Evolutionary conservation across 2,329 filamentous ascomycete species (phyloP).

Genomic region (Podosphaera xanthii): DNA sequence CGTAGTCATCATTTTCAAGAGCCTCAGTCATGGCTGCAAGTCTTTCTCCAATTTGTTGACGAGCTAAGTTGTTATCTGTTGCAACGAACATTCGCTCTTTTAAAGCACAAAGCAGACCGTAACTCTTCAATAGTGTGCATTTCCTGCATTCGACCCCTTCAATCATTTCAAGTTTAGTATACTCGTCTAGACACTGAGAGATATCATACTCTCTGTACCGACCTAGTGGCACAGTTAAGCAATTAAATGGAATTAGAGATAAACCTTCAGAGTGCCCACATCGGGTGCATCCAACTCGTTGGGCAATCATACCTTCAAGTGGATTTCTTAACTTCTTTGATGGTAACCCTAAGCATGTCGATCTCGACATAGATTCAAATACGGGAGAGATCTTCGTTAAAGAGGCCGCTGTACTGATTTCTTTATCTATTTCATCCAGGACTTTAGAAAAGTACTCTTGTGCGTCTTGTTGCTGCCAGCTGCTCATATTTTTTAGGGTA

Average conservation of each 20-base stretch:
- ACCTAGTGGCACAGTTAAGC: conserved; percentile 65
- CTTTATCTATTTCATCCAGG: conserved; percentile 63
- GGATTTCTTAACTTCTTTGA: conserved; percentile 37
- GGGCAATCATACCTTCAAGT: conserved; percentile 67
- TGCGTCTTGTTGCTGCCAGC: conserved; percentile 89
- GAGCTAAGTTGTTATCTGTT: conserved; percentile 5
- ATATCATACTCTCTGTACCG: conserved; percentile 41
- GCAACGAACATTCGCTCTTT: conserved; percentile 20
- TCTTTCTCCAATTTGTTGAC: conserved; percentile 23
- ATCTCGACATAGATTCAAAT: neutral
- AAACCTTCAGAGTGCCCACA: conserved; percentile 78
- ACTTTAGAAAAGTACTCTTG: conserved; percentile 93
- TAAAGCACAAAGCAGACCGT: conserved; percentile 25
- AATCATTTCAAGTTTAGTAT: conserved; percentile 65
- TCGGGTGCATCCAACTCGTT: conserved; percentile 65
- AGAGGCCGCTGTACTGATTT: conserved; percentile 30
- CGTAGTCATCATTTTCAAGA: conserved; percentile 59
- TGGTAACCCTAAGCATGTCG: too few species aligned
- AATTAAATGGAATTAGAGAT: conserved; percentile 83
- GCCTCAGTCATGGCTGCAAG: conserved; percentile 45
- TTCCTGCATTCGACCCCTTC: conserved; percentile 78
- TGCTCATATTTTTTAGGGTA: conserved; percentile 76
- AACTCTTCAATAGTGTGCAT: conserved; percentile 51
- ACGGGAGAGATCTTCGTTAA: neutral
- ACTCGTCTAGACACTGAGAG: conserved; percentile 60